phyloP scores from a whole-genome alignment of 257 asterid species.

The Solanum sejunctum region DNA sequence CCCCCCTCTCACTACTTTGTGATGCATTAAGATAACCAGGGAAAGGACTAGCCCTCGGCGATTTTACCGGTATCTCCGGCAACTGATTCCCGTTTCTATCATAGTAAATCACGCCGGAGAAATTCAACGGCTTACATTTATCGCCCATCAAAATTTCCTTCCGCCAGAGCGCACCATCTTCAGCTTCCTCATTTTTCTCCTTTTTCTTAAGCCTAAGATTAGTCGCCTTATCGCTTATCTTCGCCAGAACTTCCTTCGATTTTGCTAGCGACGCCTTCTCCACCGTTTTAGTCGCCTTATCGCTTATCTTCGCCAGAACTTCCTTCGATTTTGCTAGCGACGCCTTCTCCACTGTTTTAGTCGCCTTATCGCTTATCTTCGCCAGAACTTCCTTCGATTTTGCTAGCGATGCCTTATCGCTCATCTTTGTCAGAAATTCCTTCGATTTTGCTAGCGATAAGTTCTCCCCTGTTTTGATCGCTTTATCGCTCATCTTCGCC shows the following conservation, averaged over 20 bases:
- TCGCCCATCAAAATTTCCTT: slow-evolving; percentile 34
- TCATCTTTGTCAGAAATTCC: slow-evolving; percentile 8
- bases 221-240: slow-evolving; percentile 13
- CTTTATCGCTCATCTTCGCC: slow-evolving; percentile 15
- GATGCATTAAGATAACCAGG: slow-evolving; percentile 8
- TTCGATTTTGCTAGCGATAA: slow-evolving; percentile 16
- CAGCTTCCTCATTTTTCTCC: neutral
- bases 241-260: slow-evolving; percentile 15
- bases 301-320: slow-evolving; percentile 11
- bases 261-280: slow-evolving; percentile 5
- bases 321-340: slow-evolving; percentile 20
- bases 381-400: slow-evolving; percentile 19
- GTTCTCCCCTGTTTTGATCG: neutral
- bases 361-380: slow-evolving; percentile 18
- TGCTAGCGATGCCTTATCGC: slow-evolving; percentile 15
- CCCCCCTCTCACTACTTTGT: neutral
- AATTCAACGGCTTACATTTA: slow-evolving; percentile 39
- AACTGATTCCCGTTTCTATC: slow-evolving; percentile 19
- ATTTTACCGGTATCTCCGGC: slow-evolving; percentile 22
- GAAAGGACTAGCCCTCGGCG: slow-evolving; percentile 32
- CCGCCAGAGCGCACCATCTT: slow-evolving; percentile 21
- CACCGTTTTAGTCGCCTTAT: neutral
- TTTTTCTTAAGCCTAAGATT: slow-evolving; percentile 5
- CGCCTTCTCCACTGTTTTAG: neutral
- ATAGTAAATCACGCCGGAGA: slow-evolving; percentile 44